A percentile compares a stretch with the other conserved stretches of the same genome.
These are phyloP conservation scores for Flaveria trinervia DNA, from an alignment of 129 eudicot genomes.

Conservation along the genomic window DNA sequence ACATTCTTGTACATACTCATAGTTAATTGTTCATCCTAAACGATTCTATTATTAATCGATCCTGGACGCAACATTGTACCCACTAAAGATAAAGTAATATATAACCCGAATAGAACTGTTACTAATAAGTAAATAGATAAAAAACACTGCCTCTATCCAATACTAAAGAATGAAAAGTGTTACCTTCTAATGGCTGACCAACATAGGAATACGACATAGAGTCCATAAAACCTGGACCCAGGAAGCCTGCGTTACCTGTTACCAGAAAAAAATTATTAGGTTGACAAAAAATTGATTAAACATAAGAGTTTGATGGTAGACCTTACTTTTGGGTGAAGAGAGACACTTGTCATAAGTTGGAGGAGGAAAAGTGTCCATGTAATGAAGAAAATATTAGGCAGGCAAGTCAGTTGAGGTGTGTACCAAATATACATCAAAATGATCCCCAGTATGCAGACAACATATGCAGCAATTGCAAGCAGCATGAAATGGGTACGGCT, in stretches of 20 bases:
- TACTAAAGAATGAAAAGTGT: slow-evolving; percentile 9
- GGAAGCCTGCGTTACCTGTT: slow-evolving; percentile 68
- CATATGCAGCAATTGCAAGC: slow-evolving; percentile 62
- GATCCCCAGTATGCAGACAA: slow-evolving; percentile 66
- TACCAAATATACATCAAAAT: slow-evolving; percentile 82
- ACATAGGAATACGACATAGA: slow-evolving; percentile 75
- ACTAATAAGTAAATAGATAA: too few species aligned
- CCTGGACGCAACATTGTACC: background rate
- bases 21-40: too few species aligned
- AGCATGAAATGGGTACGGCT: slow-evolving; percentile 66
- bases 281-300: background rate
- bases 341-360: slow-evolving; percentile 76
- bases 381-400: slow-evolving; percentile 65
- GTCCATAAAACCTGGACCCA: slow-evolving; percentile 82
- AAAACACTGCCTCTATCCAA: background rate
- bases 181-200: slow-evolving; percentile 93
- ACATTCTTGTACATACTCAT: too few species aligned
- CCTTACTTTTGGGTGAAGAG: slow-evolving; percentile 69
- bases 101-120: background rate
- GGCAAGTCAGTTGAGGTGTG: slow-evolving; percentile 67
- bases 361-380: slow-evolving; percentile 78
- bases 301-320: background rate
- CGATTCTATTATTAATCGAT: too few species aligned
- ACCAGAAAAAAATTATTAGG: background rate
- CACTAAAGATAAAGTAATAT: background rate